phyloP scores from a whole-genome alignment of 805 yeast genomes.

The Danielia reshetovae region DNA sequence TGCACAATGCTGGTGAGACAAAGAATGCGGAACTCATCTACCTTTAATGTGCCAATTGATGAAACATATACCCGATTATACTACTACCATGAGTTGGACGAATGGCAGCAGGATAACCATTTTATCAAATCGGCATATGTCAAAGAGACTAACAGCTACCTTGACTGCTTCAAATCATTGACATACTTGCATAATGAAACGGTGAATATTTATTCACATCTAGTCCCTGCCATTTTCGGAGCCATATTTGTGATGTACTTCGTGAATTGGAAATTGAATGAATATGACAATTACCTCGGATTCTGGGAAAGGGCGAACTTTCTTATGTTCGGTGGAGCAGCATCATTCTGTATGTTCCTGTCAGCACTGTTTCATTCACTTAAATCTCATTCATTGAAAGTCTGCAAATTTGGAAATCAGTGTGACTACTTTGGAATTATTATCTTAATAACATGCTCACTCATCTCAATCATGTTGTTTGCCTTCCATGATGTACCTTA shows the following conservation, averaged over 20 bases:
- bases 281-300: conserved; percentile 23
- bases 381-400: conserved; percentile 59
- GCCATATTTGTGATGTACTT: conserved; percentile 25
- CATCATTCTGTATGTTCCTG: conserved; percentile 54
- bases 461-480: conserved; percentile 31
- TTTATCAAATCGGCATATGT: conserved; percentile 64
- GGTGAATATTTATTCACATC: conserved; percentile 66
- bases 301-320: conserved; percentile 48
- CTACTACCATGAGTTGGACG: conserved; percentile 56
- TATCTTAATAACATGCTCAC: conserved; percentile 48
- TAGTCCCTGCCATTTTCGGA: conserved; percentile 40
- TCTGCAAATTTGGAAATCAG: conserved; percentile 58
- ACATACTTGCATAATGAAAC: conserved; percentile 65
- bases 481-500: conserved; percentile 42
- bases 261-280: conserved; percentile 23
- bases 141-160: conserved; percentile 46
- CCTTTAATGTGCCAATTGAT: background rate
- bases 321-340: conserved; percentile 53
- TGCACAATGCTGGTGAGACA: background rate
- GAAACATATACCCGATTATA: conserved; percentile 2
- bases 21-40: background rate
- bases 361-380: conserved; percentile 65
- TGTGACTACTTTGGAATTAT: conserved; percentile 77
- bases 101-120: conserved; percentile 75
- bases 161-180: conserved; percentile 45